These are phyloP conservation scores for Globisporangium megalacanthum DNA, from an alignment of 352 stramenopile genomes.

Conservation along the genomic window DNA sequence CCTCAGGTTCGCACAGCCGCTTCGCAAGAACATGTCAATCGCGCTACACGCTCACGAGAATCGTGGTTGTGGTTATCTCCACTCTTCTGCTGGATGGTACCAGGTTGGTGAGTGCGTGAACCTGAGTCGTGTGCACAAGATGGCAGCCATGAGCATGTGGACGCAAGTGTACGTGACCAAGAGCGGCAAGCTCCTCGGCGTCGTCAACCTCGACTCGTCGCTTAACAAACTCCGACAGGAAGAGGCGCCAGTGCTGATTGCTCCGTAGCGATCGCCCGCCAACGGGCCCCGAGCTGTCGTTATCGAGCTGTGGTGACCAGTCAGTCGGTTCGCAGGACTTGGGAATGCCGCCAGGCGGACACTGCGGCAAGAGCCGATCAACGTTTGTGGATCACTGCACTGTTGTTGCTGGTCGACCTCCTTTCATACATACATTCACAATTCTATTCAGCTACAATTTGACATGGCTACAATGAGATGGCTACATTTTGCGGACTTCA, in stretches of 20 bases:
- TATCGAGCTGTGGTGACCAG: no score
- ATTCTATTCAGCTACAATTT: neutral
- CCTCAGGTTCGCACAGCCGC: conserved; percentile 34
- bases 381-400: neutral
- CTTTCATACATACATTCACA: neutral
- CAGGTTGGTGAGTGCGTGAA: conserved; percentile 67
- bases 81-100: no score
- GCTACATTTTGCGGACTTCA: neutral
- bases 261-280: conserved; percentile 11
- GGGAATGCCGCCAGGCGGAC: neutral
- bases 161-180: conserved; percentile 80
- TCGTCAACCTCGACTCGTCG: conserved; percentile 63
- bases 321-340: neutral
- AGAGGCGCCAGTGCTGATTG: conserved; percentile 39
- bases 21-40: neutral
- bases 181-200: conserved; percentile 53
- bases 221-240: conserved; percentile 46
- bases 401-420: no score
- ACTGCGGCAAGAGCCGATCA: neutral
- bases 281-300: neutral
- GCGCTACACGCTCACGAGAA: neutral
- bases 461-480: neutral
- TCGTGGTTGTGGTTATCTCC: no score
- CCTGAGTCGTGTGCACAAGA: conserved; percentile 63
- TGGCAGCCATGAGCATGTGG: conserved; percentile 79